These are phyloP conservation scores for Phytophthora citricola DNA, from an alignment of 352 stramenopile species.

Conservation along the genomic window DNA sequence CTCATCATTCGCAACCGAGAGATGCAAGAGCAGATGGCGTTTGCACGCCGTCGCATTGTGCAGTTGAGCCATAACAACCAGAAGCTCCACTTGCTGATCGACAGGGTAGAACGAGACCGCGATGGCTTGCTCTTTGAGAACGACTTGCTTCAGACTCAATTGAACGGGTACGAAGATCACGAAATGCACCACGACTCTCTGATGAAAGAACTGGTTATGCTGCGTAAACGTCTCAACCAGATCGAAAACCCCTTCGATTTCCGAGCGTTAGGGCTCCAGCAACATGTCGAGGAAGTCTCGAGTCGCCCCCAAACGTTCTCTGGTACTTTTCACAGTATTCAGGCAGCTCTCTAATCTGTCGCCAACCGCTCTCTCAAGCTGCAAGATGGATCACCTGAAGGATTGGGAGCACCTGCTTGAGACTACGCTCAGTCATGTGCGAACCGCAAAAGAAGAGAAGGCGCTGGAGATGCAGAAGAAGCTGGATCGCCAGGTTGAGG, in stretches of 20 bases:
- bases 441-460: slow-evolving; percentile 74
- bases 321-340: slow-evolving; percentile 37
- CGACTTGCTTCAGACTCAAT: slow-evolving; percentile 76
- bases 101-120: slow-evolving; percentile 86
- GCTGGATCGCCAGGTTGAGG: slow-evolving; percentile 76
- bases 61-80: slow-evolving; percentile 84
- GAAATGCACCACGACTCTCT: slow-evolving; percentile 74
- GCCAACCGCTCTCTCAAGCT: slow-evolving; percentile 23
- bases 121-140: slow-evolving; percentile 86
- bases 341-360: slow-evolving; percentile 34
- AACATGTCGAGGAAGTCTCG: slow-evolving; percentile 5
- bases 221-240: slow-evolving; percentile 52
- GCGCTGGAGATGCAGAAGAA: slow-evolving; percentile 79
- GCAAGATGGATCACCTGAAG: slow-evolving; percentile 66
- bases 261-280: slow-evolving; percentile 5
- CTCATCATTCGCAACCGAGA: slow-evolving; percentile 75
- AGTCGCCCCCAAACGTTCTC: slow-evolving; percentile 1
- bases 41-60: slow-evolving; percentile 64
- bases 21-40: slow-evolving; percentile 79
- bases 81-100: slow-evolving; percentile 82
- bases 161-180: slow-evolving; percentile 72
- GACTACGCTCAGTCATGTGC: slow-evolving; percentile 58
- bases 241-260: slow-evolving; percentile 30
- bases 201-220: slow-evolving; percentile 60
- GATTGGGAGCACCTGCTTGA: slow-evolving; percentile 79